Evolutionary conservation across 177 flowering plant genomes (phyloP), one percentile per base, ranked within the genome.

Genomic region (Vitis hybrid): DNA sequence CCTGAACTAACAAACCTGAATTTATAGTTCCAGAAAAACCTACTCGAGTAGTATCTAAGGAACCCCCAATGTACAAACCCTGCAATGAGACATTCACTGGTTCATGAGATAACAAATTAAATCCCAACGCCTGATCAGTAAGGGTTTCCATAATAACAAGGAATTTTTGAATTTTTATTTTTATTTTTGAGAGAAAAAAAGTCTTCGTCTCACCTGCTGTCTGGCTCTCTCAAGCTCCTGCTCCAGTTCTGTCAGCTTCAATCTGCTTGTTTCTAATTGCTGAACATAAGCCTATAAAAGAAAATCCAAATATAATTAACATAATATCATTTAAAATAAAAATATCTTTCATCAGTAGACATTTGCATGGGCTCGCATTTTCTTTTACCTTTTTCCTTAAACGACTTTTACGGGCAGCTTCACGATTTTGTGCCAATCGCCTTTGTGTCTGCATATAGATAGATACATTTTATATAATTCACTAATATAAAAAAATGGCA

Each of bases 401-500:
- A 34, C 97, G 92, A 63, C 97, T 89, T 79, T 89, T 92, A 3
- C 95, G 87, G 51, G 97, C 97, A 75, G 97, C 95, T 74, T 88
- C 97, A 34, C 97, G 91, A 79, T 92, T 92, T 78, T 92, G 97
- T 60, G 90, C 95, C 60, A 92, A 79, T 63, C 95, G 92, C 72
- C 93, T 84, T 70, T 79, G 80, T 57, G 79, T 78, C 97, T 91
- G 82, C 56, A 75, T n/a, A 60, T 13, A 7, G 8, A 39, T 39
- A 39, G 45, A 39, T 39, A 7, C 7, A 39, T 39, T 39, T 39
- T 39, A 39, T 39, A 7, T 39, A 39, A 39, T 5, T 39, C 45
- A 39, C 45, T 7, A 6, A 39, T 39, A 39, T 39, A 39, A 39
- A 7, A 34, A 39, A 5, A 39, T 39, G 45, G 45, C 45, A 39